Evolutionary conservation across 371 early-diverging fungal genomes (phyloP).

Genomic region (Dichotomocladium elegans): DNA sequence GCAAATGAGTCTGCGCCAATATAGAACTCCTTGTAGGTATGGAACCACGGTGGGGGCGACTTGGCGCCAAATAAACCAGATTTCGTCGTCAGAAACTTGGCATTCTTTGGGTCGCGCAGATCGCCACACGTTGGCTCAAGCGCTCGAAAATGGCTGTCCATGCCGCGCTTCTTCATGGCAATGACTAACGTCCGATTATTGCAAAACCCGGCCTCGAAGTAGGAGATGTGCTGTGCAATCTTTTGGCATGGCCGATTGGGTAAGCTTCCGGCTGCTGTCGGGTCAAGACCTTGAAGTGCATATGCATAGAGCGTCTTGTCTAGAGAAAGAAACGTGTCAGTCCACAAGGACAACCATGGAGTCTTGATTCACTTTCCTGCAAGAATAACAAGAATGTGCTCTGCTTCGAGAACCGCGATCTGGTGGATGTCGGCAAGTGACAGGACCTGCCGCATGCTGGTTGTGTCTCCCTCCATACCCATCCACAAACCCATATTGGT

Average conservation of each 20-base stretch:
- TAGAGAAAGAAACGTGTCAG: conserved; percentile 1
- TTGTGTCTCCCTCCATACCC: conserved; percentile 36
- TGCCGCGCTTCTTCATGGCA: conserved; percentile 58
- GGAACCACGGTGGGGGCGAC: conserved; percentile 45
- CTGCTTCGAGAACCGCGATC: conserved; percentile 34
- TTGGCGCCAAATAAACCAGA: conserved; percentile 45
- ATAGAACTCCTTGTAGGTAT: conserved; percentile 81
- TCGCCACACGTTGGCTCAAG: conserved; percentile 63
- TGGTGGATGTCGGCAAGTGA: conserved; percentile 32
- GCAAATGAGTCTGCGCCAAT: conserved; percentile 81
- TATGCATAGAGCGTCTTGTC: conserved; percentile 74
- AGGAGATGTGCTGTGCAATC: conserved; percentile 65
- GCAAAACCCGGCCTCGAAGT: conserved; percentile 81
- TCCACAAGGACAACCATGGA: not conserved
- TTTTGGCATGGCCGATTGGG: conserved; percentile 35
- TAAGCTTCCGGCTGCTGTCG: conserved; percentile 21
- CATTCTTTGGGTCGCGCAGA: conserved; percentile 49
- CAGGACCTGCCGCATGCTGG: conserved; percentile 25
- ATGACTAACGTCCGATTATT: conserved; percentile 65
- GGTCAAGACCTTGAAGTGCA: conserved; percentile 60
- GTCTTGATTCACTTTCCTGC: conserved; percentile 13
- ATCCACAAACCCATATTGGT: conserved; percentile 76
- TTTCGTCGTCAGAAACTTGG: conserved; percentile 34
- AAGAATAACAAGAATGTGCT: conserved; percentile 33
- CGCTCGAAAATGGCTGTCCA: conserved; percentile 66